Evolutionary conservation across 768 basidiomycete genomes (phyloP).

Genomic region (Boletus coccyginus): DNA sequence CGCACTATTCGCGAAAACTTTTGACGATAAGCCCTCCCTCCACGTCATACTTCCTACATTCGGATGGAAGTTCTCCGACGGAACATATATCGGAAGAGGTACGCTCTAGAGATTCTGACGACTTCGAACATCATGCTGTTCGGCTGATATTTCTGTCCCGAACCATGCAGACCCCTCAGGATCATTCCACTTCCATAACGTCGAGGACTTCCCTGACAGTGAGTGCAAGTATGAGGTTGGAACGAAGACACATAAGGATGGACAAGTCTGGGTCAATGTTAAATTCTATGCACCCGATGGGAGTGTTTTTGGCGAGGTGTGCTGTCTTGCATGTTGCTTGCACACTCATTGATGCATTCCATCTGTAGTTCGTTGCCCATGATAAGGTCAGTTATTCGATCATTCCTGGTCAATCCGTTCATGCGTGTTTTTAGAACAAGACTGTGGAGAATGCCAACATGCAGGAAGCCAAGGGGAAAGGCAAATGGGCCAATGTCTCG

Average conservation of each 20-base stretch:
- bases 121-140: too few species aligned
- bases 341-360: background rate
- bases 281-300: background rate
- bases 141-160: too few species aligned
- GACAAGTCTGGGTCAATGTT: background rate
- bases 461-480: background rate
- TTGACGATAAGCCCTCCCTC: background rate
- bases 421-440: background rate
- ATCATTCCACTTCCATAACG: background rate
- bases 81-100: background rate
- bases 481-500: background rate
- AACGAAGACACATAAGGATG: background rate
- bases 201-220: background rate
- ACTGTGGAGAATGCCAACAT: background rate
- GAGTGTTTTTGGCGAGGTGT: background rate
- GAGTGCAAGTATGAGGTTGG: background rate
- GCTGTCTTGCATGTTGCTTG: background rate
- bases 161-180: background rate
- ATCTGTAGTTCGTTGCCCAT: background rate
- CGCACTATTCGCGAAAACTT: background rate
- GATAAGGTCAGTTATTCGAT: background rate
- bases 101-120: too few species aligned
- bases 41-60: background rate
- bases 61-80: background rate
- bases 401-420: too few species aligned